Base-by-base conservation (phyloP, 495 filamentous ascomycete genomes). In the Emericellopsis terricola region DNA sequence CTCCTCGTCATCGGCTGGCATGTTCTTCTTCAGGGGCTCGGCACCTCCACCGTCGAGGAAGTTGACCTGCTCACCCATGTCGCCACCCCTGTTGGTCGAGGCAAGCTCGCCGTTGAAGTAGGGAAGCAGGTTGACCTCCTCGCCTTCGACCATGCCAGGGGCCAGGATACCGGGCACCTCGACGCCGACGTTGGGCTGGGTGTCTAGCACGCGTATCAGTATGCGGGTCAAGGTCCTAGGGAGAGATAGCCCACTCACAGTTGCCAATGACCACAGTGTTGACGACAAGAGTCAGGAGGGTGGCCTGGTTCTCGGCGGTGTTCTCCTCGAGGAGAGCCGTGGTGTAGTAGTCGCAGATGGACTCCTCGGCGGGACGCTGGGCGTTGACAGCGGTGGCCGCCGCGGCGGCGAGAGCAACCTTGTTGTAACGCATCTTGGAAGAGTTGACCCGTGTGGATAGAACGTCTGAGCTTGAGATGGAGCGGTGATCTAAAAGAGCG, bases 321-420 rank as follows among this genome's bases (percentile, higher is more conserved):
- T 68, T 71, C 29, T 60, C 48, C 40, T 53, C 59, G 35, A 69
- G 53, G 6, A 72, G 42, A 6, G 56, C 55, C 10, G 54, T 67
- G 27, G 62, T 67, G 45, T 70, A 69, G 43, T 60, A 62, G 51
- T 71, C 65, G 45, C 67, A 71, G 38, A 69, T 62, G 28, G 65
- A 60, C 3, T 34, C 47, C 37, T 63, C 56, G 8, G 48, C 17
- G n/a, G 57, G 58, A 16, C 57, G 56, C 35, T 65, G 55, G 11
- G 64, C 60, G 32, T 51, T 35, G n/a, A n/a, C n/a, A n/a, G n/a
- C n/a, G n/a, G n/a, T n/a, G 23, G 37, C 51, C 30, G 36, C 26
- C 29, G 29, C 37, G 15, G 44, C 37, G 5, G 38, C 38, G n/a
- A 30, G 8, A 13, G 10, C 28, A 8, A 30, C 7, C 7, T n/a